These are phyloP conservation scores for Fomitiporia mediterranea DNA, from an alignment of 1,284 basidiomycete genomes.

Conservation along the genomic window DNA sequence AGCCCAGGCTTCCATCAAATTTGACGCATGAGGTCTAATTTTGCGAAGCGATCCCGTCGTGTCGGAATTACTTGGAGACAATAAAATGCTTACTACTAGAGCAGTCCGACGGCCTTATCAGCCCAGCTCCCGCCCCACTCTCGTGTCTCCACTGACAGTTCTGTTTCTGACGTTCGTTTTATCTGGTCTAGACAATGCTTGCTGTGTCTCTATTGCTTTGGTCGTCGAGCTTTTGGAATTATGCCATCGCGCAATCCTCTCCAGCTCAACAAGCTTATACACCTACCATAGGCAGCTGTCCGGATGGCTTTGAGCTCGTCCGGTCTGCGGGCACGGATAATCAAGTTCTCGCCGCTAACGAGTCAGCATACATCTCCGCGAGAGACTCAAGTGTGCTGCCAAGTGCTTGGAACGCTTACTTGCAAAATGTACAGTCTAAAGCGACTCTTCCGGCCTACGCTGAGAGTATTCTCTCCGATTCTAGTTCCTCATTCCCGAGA, in stretches of 20 bases:
- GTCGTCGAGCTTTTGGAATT: neutral
- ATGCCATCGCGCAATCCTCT: neutral
- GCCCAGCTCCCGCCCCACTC: too few species aligned
- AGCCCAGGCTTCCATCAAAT: too few species aligned
- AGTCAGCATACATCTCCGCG: slow-evolving; percentile 29
- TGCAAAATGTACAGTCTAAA: slow-evolving; percentile 32
- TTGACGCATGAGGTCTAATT: too few species aligned
- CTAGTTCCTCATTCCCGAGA: slow-evolving; percentile 27
- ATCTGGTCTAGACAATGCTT: neutral
- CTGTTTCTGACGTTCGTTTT: neutral
- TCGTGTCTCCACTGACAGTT: too few species aligned
- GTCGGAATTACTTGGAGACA: too few species aligned
- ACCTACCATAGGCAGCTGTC: slow-evolving; percentile 11
- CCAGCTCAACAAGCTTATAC: slow-evolving; percentile 5
- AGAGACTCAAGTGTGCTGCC: slow-evolving; percentile 31
- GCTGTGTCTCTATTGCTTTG: neutral
- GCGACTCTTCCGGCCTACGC: slow-evolving; percentile 33
- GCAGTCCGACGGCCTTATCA: too few species aligned
- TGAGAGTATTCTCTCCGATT: slow-evolving; percentile 30
- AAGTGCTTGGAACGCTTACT: slow-evolving; percentile 31
- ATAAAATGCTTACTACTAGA: too few species aligned
- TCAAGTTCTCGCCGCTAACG: slow-evolving; percentile 31
- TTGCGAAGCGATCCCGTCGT: too few species aligned
- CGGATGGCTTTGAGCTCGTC: slow-evolving; percentile 17
- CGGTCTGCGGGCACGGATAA: slow-evolving; percentile 21